These are phyloP conservation scores for Ampelocalamus luodianensis DNA, from an alignment of 176 grass and related monocot genomes.

Conservation along the genomic window DNA sequence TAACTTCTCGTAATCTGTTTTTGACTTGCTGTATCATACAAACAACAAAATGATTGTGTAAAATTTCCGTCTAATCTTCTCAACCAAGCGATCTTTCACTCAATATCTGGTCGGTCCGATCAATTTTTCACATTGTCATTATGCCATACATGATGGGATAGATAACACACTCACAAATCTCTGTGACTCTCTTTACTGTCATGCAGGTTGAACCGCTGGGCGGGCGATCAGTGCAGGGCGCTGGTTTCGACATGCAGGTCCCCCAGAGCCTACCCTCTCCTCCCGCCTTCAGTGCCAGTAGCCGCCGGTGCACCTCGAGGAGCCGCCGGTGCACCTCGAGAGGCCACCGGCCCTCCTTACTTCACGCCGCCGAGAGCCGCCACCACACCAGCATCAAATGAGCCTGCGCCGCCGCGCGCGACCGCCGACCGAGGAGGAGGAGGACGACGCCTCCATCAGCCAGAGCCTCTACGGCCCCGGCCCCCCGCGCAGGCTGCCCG, in stretches of 20 bases:
- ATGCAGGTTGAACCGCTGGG: constrained; percentile 8
- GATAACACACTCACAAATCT: background rate
- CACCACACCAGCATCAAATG: background rate
- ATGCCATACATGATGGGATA: no score
- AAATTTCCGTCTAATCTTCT: background rate
- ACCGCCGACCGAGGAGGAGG: constrained; percentile 35
- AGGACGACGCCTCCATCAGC: background rate
- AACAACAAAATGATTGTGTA: background rate
- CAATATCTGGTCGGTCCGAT: background rate
- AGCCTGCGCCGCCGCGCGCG: background rate
- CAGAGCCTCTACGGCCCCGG: constrained; percentile 12
- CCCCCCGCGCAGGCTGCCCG: constrained; percentile 26
- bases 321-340: background rate
- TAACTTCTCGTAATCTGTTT: background rate
- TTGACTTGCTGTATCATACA: background rate
- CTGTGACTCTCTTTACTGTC: no score
- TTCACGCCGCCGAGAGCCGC: background rate
- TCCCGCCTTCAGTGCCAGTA: no score
- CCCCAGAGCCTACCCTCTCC: no score
- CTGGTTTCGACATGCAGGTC: background rate
- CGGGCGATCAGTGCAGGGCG: background rate
- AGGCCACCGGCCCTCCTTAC: background rate
- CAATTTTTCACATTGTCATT: constrained; percentile 7
- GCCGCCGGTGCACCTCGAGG: no score
- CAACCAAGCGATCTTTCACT: background rate